phyloP scores from a whole-genome alignment of 495 filamentous ascomycete genomes.

The Aspergillus egyptiacus region DNA sequence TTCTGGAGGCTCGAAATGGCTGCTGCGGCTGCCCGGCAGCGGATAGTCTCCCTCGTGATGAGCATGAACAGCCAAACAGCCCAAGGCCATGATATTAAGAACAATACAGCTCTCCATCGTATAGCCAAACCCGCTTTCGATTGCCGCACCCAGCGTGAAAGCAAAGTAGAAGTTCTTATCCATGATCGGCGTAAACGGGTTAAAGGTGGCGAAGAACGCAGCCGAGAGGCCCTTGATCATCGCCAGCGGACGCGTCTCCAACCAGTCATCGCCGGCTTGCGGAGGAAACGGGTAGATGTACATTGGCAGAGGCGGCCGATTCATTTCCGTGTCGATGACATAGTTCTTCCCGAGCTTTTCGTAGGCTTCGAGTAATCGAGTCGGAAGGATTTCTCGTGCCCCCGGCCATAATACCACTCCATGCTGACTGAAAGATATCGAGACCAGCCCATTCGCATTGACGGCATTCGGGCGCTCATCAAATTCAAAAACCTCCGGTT shows the following conservation, averaged over 20 bases:
- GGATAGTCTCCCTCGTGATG: slow-evolving; percentile 43
- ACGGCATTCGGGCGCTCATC: slow-evolving; percentile 27
- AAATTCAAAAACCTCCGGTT: slow-evolving; percentile 33
- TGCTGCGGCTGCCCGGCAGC: slow-evolving; percentile 29
- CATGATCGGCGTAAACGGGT: slow-evolving; percentile 44
- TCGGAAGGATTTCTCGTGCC: slow-evolving; percentile 33
- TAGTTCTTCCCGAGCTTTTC: slow-evolving; percentile 41
- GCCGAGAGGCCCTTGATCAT: slow-evolving; percentile 42
- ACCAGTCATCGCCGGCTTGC: slow-evolving; percentile 36
- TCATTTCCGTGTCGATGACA: slow-evolving; percentile 41
- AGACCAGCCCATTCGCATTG: slow-evolving; percentile 31
- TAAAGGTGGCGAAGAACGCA: slow-evolving; percentile 42
- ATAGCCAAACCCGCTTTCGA: slow-evolving; percentile 40
- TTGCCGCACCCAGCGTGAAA: slow-evolving; percentile 38
- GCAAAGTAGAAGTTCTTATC: slow-evolving; percentile 44
- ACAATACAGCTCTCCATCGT: slow-evolving; percentile 43
- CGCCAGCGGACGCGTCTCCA: slow-evolving; percentile 34
- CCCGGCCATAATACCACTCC: slow-evolving; percentile 45
- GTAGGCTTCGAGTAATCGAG: slow-evolving; percentile 30
- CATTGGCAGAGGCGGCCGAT: slow-evolving; percentile 35
- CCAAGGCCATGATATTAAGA: slow-evolving; percentile 41
- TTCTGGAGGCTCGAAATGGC: slow-evolving; percentile 38
- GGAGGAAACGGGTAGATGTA: slow-evolving; percentile 37
- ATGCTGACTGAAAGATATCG: slow-evolving; percentile 47
- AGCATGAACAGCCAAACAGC: slow-evolving; percentile 39